Evolutionary conservation across 192 early-diverging fungal genomes (phyloP).

Genomic region (Linnemannia elongata): DNA sequence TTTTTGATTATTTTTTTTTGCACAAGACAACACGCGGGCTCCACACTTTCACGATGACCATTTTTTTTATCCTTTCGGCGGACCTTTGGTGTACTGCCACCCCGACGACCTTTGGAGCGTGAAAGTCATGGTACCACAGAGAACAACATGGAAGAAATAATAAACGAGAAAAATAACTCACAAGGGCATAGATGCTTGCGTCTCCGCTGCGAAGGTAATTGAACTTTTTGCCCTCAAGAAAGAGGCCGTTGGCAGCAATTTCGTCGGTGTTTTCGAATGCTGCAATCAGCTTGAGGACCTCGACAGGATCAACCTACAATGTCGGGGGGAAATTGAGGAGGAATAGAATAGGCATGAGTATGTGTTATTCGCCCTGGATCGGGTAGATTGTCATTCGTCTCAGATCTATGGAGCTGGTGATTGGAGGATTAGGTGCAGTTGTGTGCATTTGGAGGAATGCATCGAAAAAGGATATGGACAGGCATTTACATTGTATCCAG

Average conservation of each 20-base stretch:
- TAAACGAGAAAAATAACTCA: neutral
- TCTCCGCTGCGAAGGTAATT: conserved; percentile 77
- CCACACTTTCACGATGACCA: neutral
- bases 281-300: conserved; percentile 67
- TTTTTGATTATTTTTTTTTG: neutral
- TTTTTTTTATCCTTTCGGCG: neutral
- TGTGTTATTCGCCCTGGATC: neutral
- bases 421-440: neutral
- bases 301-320: conserved; percentile 63
- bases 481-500: conserved; percentile 74
- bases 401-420: neutral
- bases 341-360: neutral
- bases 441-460: too few species aligned
- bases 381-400: conserved; percentile 16
- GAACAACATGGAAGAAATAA: neutral
- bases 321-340: neutral
- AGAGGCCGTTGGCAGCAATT: conserved; percentile 76
- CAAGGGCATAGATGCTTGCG: conserved; percentile 82
- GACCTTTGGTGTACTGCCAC: neutral
- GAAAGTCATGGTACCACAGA: neutral
- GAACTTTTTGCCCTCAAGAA: conserved; percentile 79
- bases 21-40: neutral
- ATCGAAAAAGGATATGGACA: neutral
- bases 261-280: conserved; percentile 75
- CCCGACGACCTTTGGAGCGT: neutral